Conservation (phyloP, 2,329 filamentous ascomycete species). For the Penicillium sp. region DNA sequence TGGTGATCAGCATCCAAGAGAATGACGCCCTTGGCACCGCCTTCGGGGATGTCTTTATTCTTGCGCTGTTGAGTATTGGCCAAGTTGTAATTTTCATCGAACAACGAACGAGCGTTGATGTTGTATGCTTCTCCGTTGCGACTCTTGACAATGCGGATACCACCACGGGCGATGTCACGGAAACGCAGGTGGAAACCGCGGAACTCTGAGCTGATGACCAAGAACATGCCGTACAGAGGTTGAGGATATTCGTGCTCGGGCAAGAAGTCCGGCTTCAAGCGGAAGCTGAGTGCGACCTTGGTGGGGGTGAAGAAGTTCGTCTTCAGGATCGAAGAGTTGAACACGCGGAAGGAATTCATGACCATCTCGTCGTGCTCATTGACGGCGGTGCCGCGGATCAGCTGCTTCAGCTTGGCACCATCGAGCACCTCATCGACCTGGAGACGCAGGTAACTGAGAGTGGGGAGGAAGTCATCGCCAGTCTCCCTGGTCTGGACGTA, state of each 20-base stretch:
- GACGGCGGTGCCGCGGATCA: conserved; percentile 72
- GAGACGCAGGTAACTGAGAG: conserved; percentile 63
- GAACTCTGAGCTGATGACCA: conserved; percentile 95
- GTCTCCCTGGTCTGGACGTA: conserved; percentile 62
- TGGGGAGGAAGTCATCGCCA: conserved; percentile 66
- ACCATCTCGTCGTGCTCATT: conserved; percentile 99
- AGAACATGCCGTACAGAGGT: conserved; percentile 95
- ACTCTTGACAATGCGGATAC: conserved; percentile 98
- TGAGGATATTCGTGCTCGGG: conserved; percentile 90
- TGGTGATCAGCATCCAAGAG: conserved; percentile 91
- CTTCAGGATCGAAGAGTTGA: conserved; percentile 91
- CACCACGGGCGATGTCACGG: conserved; percentile 92
- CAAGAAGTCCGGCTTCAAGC: conserved; percentile 74
- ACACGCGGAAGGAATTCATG: conserved; percentile 92
- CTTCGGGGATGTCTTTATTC: conserved; percentile 99
- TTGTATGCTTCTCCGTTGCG: conserved; percentile 91
- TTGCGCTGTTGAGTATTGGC: conserved; percentile 98
- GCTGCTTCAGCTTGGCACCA: conserved; percentile 67
- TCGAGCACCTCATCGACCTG: conserved; percentile 71
- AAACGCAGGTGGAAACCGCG: conserved; percentile 96
- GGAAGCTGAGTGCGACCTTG: conserved; percentile 96
- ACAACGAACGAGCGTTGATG: conserved; percentile 93
- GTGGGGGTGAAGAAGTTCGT: conserved; percentile 98
- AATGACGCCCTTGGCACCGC: conserved; percentile 96
- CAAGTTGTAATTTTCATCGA: conserved; percentile 98